Base-by-base conservation (phyloP, 768 basidiomycete genomes). In the Rickenella mellea region DNA sequence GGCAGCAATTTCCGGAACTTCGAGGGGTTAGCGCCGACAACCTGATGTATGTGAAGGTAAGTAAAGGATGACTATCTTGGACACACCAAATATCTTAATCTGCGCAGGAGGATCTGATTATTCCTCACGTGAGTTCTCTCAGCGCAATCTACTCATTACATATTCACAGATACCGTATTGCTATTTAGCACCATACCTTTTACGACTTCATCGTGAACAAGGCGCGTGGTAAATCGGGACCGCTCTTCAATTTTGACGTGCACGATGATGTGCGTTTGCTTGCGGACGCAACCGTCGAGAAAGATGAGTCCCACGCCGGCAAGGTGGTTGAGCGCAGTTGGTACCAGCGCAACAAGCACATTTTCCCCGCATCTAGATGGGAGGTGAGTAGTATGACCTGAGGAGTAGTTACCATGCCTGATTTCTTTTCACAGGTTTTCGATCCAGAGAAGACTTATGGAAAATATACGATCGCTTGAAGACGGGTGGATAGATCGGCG, bases 161-260 rank as follows among this genome's bases (percentile, higher is more conserved):
- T 32, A 9, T 10, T 5, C 36, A 42, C 32, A 40, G 27, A 44
- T 6, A n/a, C n/a, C n/a, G n/a, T n/a, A n/a, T 42, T 45, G 27
- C 42, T 40, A 41, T 11, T 32, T 42, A 97, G 90, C 94, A 98
- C 58, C 78, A 97, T 62, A 96, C 93, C 1, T 99, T 99, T 59
- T 98, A 97, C 60, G 88, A 93, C 62, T 98, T 99, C 51, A 96
- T 99, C 50, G 70, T 98, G 53, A 98, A 98, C 71, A 97, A 96
- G 64, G 92, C 93, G 6, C 80, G 96, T 19, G 96, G 96, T 21
- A 99, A 99, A 62, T 96, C 92, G 0, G 96, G 96, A 0, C 96
- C 96, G 5, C 64, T 99, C 42, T 99, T 99, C 68, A 96, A 86
- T 61, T 99, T 99, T 55, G 96, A 99, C 61, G 96, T 98, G 5